Evolutionary conservation across 352 stramenopile species (phyloP).

Genomic region (Phytophthora citricola): DNA sequence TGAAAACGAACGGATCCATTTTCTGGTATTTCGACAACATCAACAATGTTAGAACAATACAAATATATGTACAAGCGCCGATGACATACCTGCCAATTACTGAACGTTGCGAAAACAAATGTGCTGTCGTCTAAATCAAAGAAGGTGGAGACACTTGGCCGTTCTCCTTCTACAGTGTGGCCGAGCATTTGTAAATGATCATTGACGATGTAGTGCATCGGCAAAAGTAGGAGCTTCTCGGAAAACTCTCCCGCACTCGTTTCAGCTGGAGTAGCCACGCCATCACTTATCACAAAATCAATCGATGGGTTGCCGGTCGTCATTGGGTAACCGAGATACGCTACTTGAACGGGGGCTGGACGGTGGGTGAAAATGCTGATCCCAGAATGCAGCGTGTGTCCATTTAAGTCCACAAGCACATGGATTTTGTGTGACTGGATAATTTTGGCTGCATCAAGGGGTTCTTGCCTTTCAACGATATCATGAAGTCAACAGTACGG

Average conservation of each 20-base stretch:
- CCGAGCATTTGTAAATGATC: conserved; percentile 85
- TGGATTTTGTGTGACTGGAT: conserved; percentile 69
- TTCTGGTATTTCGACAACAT: conserved; percentile 44
- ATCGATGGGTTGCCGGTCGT: conserved; percentile 68
- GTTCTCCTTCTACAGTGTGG: conserved; percentile 44
- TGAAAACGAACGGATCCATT: conserved; percentile 79
- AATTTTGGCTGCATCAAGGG: conserved; percentile 46
- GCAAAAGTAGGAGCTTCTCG: conserved; percentile 78
- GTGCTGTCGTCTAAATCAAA: conserved; percentile 5
- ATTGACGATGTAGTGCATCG: conserved; percentile 84
- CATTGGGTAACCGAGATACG: conserved; percentile 83
- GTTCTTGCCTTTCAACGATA: conserved; percentile 72
- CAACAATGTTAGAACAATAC: background rate
- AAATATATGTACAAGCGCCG: too few species aligned
- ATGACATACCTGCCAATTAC: conserved; percentile 73
- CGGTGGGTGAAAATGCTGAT: conserved; percentile 70
- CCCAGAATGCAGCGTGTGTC: conserved; percentile 81
- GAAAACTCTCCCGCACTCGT: conserved; percentile 49
- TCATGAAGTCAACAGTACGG: conserved; percentile 62
- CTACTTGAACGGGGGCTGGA: conserved; percentile 70
- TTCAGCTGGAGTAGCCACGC: conserved; percentile 58
- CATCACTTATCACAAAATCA: conserved; percentile 76
- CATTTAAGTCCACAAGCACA: conserved; percentile 86
- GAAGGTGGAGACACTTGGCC: conserved; percentile 27
- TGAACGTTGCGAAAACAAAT: conserved; percentile 87